Conservation (phyloP, 768 basidiomycete genomes). For the Panus rudis region DNA sequence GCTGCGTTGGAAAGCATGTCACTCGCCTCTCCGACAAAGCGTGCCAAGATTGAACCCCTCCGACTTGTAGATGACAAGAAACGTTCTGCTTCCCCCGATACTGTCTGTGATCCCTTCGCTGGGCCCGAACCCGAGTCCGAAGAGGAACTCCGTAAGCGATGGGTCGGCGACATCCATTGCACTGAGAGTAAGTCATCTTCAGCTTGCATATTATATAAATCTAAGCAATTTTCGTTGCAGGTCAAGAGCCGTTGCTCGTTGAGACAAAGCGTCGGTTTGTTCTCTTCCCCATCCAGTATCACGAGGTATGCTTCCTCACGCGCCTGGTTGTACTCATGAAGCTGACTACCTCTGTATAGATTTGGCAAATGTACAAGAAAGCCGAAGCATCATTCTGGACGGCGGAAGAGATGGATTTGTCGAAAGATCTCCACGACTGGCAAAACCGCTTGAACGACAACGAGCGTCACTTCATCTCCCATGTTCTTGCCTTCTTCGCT, state of each 20-base stretch:
- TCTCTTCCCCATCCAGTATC: slow-evolving; percentile 89
- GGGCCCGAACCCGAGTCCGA: slow-evolving; percentile 5
- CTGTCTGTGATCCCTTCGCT: slow-evolving; percentile 11
- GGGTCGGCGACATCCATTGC: slow-evolving; percentile 47
- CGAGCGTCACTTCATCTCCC: slow-evolving; percentile 86
- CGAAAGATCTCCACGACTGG: slow-evolving; percentile 83
- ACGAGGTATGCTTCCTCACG: slow-evolving; percentile 56
- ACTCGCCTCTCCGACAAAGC: slow-evolving; percentile 28
- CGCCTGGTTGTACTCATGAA: background rate
- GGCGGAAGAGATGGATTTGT: slow-evolving; percentile 86
- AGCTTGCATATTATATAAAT: no score
- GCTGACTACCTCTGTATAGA: slow-evolving; percentile 42
- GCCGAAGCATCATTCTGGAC: slow-evolving; percentile 94
- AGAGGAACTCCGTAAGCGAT: slow-evolving; percentile 30
- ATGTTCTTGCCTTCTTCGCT: slow-evolving; percentile 93
- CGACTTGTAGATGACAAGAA: slow-evolving; percentile 21
- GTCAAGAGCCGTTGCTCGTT: slow-evolving; percentile 78
- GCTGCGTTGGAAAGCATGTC: slow-evolving; percentile 26
- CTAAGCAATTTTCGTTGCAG: slow-evolving; percentile 31
- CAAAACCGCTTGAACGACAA: slow-evolving; percentile 71
- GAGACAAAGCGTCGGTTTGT: slow-evolving; percentile 79
- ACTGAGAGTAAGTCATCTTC: slow-evolving; percentile 30
- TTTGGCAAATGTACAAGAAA: slow-evolving; percentile 96
- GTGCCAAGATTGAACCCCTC: slow-evolving; percentile 15
- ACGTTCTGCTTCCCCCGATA: slow-evolving; percentile 11